phyloP scores from a whole-genome alignment of 1,139 yeast genomes.

The Taphrina deformans region DNA sequence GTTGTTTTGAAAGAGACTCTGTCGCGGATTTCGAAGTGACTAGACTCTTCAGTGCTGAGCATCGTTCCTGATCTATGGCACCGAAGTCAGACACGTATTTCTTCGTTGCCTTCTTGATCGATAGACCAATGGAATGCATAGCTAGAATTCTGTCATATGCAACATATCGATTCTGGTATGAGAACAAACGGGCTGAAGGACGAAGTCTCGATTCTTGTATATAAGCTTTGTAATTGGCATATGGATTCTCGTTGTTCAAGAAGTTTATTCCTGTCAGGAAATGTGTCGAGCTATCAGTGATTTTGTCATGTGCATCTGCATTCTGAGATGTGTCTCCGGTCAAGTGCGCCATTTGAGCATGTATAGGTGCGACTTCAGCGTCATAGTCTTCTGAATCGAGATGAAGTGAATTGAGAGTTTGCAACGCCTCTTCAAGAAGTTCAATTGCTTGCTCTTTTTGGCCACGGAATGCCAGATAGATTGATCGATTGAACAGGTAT shows the following conservation, averaged over 20 bases:
- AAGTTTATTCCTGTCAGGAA: slow-evolving; percentile 16
- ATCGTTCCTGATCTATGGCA: slow-evolving; percentile 1
- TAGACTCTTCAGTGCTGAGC: slow-evolving; percentile 4
- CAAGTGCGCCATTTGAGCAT: slow-evolving; percentile 23
- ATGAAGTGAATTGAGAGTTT: background rate
- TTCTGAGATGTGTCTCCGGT: slow-evolving; percentile 6
- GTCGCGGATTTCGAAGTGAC: background rate
- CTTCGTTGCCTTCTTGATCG: slow-evolving; percentile 4
- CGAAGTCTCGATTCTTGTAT: background rate
- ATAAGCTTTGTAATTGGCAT: slow-evolving; percentile 11
- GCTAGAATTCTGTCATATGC: slow-evolving; percentile 21
- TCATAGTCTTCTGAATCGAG: slow-evolving; percentile 15
- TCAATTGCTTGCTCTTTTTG: background rate
- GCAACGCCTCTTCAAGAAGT: background rate
- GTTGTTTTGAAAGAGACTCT: background rate
- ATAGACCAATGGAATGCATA: slow-evolving; percentile 11
- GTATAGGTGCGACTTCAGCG: slow-evolving; percentile 23
- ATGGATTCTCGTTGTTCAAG: slow-evolving; percentile 8
- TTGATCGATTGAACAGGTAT: slow-evolving; percentile 13
- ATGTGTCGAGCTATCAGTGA: slow-evolving; percentile 17
- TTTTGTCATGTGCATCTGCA: background rate
- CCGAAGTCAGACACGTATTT: background rate
- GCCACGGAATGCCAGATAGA: background rate
- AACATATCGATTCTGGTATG: slow-evolving; percentile 10
- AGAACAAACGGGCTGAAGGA: slow-evolving; percentile 24